Base-by-base conservation (phyloP, 2,329 filamentous ascomycete genomes). In the Cryoendolithus antarcticus region DNA sequence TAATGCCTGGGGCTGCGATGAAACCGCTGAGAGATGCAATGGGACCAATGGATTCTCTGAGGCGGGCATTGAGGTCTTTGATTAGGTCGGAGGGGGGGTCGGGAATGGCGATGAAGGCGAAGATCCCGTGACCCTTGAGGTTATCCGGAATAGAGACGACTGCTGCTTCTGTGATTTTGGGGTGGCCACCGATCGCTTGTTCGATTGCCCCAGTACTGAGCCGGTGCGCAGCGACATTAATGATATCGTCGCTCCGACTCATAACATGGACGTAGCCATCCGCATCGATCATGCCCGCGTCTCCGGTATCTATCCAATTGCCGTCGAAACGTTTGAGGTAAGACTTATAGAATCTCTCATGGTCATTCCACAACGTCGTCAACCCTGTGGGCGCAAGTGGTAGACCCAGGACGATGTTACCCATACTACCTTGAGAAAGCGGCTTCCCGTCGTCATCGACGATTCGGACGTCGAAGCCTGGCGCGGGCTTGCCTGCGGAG, bases 161-260 rank as follows among this genome's bases (percentile, higher is more conserved):
- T 50, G 84, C 86, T 39, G 81, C 82, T 66, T 95, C 88, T 24
- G 81, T 82, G 38, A 95, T 77, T 3, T 69, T 66, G 0, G 82
- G 77, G 55, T 94, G 86, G 1, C 79, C 79, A 9, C 86, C 80
- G 44, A 95, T 82, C 38, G 84, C 88, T 67, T 95, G 86, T 62
- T 95, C 88, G 58, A 95, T 91, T 28, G 81, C 74, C 35, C 86
- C 85, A 8, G 86, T 94, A 46, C 82, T 89, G 44, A 95, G 78
- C 9, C 88, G 75, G 64, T 95, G 88, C 4, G 88, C 86, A 31
- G 86, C 88, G n/a, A 94, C 88, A 55, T 95, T 95, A 55, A 95
- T 86, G 43, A 95, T 81, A 59, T 95, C 88, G 63, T 95, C 88
- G 27, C 70, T 71, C 38, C 75, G 61, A 3, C 69, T 67, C 72